Conservation (phyloP, 805 yeast species). For the Jamesozyma jinghongensis region DNA sequence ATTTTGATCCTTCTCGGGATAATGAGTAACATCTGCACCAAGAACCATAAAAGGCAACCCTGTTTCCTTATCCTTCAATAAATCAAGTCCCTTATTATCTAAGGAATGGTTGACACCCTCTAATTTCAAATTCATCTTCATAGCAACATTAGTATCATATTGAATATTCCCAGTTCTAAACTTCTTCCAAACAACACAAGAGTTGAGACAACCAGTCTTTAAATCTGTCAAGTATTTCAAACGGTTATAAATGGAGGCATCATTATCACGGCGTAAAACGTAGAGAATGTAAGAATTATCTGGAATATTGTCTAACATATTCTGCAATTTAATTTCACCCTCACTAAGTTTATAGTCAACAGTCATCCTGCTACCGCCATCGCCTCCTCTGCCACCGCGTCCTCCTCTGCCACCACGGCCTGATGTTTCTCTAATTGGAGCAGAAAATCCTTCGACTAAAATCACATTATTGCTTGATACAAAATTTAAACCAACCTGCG, state of each 20-base stretch:
- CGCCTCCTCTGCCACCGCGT: constrained; percentile 13
- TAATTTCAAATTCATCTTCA: constrained; percentile 20
- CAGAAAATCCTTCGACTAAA: constrained; percentile 11
- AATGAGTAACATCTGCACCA: constrained; percentile 22
- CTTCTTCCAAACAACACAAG: constrained; percentile 17
- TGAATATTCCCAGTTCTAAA: constrained; percentile 14
- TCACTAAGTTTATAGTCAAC: constrained; percentile 7
- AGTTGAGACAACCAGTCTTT: constrained; percentile 15
- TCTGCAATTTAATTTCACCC: constrained; percentile 11
- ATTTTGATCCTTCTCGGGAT: constrained; percentile 18
- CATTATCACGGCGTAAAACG: constrained; percentile 8
- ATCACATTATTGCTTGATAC: constrained; percentile 8
- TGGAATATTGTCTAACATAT: constrained; percentile 11
- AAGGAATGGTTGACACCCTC: constrained; percentile 17
- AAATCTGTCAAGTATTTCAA: constrained; percentile 17
- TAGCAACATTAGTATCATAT: constrained; percentile 16
- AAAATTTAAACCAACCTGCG: constrained; percentile 13
- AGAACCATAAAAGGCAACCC: constrained; percentile 15
- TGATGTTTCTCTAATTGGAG: constrained; percentile 7
- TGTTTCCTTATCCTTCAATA: constrained; percentile 11
- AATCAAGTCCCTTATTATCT: constrained; percentile 4
- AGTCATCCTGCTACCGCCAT: constrained; percentile 8
- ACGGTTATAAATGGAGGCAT: constrained; percentile 13
- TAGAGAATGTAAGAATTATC: constrained; percentile 13
- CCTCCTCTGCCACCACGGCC: constrained; percentile 14